Evolutionary conservation across 805 yeast species (phyloP).

Genomic region (Brettanomyces custersianus): DNA sequence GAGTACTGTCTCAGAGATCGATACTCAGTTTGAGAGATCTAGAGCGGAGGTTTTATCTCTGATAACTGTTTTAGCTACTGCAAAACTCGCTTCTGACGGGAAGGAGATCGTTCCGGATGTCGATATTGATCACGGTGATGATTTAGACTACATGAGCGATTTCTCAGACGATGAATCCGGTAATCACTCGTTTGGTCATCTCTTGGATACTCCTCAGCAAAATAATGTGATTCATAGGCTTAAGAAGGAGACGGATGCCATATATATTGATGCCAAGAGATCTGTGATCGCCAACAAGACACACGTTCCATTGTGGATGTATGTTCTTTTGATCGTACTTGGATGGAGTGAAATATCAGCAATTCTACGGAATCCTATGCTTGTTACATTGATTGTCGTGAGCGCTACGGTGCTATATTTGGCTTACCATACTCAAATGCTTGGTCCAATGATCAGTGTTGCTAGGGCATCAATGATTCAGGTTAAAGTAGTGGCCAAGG

Average conservation of each 20-base stretch:
- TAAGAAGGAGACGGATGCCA: constrained; percentile 68
- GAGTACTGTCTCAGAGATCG: constrained; percentile 67
- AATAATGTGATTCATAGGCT: constrained; percentile 48
- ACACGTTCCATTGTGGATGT: constrained; percentile 78
- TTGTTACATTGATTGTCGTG: constrained; percentile 54
- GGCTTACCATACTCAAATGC: constrained; percentile 59
- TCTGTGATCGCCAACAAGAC: constrained; percentile 71
- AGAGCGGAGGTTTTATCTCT: constrained; percentile 45
- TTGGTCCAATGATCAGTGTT: constrained; percentile 66
- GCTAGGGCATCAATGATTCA: constrained; percentile 50
- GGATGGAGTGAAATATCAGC: constrained; percentile 98
- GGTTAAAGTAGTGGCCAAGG: constrained; percentile 46
- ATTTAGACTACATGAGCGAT: constrained; percentile 30
- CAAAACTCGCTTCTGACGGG: constrained; percentile 39
- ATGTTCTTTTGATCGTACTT: constrained; percentile 57
- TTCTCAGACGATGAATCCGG: constrained; percentile 27
- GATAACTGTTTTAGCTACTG: constrained; percentile 52
- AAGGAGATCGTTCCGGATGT: constrained; percentile 52
- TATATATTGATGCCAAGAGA: constrained; percentile 81
- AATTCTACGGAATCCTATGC: constrained; percentile 76
- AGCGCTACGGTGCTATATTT: constrained; percentile 54
- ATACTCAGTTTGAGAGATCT: constrained; percentile 51
- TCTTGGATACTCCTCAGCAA: constrained; percentile 50
- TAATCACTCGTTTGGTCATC: constrained; percentile 40
- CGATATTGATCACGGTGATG: constrained; percentile 32